A percentile compares a stretch with the other conserved stretches of the same genome.
Conservation (phyloP, 257 asterid genomes). For the Primulina tabacum region DNA sequence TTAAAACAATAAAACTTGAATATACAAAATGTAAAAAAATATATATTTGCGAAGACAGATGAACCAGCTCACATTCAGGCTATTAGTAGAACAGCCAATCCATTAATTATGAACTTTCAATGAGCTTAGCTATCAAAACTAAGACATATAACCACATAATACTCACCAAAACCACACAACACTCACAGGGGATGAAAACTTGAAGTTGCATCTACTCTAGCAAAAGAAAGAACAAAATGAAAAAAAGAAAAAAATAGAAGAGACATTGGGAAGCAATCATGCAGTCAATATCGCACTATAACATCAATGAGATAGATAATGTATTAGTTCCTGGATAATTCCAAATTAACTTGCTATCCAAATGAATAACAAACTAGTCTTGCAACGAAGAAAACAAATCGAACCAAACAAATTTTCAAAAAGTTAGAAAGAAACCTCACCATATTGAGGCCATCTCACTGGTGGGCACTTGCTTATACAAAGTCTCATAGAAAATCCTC, state of each 20-base stretch:
- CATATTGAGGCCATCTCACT: slow-evolving; percentile 93
- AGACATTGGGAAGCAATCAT: no score
- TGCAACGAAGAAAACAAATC: not conserved
- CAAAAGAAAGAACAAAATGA: not conserved
- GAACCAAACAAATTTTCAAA: not conserved
- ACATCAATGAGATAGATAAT: not conserved
- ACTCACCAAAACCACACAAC: not conserved
- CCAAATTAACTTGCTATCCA: not conserved
- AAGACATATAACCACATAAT: not conserved
- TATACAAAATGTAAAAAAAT: not conserved
- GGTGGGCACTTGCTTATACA: slow-evolving; percentile 65
- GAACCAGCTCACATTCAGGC: not conserved
- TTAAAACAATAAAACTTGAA: not conserved
- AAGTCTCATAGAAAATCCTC: slow-evolving; percentile 75
- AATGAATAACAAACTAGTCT: not conserved
- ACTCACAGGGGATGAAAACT: not conserved
- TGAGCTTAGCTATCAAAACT: not conserved
- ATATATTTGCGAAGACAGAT: not conserved
- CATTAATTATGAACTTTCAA: not conserved
- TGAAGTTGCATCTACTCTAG: not conserved
- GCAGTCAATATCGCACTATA: not conserved
- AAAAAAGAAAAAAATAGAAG: no score
- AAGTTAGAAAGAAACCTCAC: slow-evolving; percentile 30
- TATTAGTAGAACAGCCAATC: not conserved
- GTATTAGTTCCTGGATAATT: not conserved